A percentile compares a stretch with the other conserved stretches of the same genome.
Conservation (phyloP, 1,139 yeast genomes). For the Blastobotrys serpentis region DNA sequence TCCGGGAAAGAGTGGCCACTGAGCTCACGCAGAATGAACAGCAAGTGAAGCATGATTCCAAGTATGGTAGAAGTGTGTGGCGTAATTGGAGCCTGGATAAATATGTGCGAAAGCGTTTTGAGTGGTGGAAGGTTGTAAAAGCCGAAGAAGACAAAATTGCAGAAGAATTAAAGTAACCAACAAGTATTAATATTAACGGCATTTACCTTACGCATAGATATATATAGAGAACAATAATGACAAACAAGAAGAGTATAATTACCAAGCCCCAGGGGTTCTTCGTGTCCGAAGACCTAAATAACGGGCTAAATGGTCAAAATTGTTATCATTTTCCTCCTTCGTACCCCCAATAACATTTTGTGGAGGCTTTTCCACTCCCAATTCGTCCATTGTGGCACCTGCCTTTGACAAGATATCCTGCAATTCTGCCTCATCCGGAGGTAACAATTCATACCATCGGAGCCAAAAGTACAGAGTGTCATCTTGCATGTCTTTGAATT, state of each 20-base stretch:
- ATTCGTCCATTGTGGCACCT: slow-evolving; percentile 42
- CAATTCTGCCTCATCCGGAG: slow-evolving; percentile 39
- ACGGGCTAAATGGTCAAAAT: slow-evolving; percentile 64
- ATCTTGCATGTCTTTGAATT: slow-evolving; percentile 50
- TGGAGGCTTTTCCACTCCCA: slow-evolving; percentile 31
- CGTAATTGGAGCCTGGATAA: slow-evolving; percentile 88
- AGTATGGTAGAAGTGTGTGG: slow-evolving; percentile 91
- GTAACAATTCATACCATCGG: slow-evolving; percentile 58
- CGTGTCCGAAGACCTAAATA: slow-evolving; percentile 63
- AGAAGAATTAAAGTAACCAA: slow-evolving; percentile 22
- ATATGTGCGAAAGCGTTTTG: slow-evolving; percentile 68
- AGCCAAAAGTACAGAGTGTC: slow-evolving; percentile 53
- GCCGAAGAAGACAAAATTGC: slow-evolving; percentile 54
- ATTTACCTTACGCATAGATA: slow-evolving; percentile 7
- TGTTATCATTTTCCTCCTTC: slow-evolving; percentile 48
- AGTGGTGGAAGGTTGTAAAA: slow-evolving; percentile 77
- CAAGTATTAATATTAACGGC: slow-evolving; percentile 5
- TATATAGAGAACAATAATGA: not conserved
- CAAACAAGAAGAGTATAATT: too few relatives aligned
- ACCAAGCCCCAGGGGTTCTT: slow-evolving; percentile 55
- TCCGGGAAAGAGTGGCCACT: slow-evolving; percentile 81
- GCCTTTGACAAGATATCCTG: slow-evolving; percentile 32
- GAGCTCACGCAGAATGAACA: slow-evolving; percentile 61
- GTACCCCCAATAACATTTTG: slow-evolving; percentile 29
- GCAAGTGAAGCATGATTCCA: slow-evolving; percentile 68